phyloP scores from a whole-genome alignment of 2,329 filamentous ascomycete species.

The Pseudogymnoascus sp. region DNA sequence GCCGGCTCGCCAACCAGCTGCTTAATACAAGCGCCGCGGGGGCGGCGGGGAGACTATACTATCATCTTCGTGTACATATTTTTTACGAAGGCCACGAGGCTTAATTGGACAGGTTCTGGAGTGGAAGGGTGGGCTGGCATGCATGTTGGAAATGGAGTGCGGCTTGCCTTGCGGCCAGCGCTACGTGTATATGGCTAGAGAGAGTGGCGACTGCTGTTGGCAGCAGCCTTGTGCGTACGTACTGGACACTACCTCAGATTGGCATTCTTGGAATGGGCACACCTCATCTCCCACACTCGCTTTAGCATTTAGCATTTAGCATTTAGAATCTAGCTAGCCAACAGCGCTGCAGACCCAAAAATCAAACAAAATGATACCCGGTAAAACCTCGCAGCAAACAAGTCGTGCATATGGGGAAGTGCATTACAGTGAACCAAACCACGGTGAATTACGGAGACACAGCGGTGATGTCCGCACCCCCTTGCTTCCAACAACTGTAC shows the following conservation, averaged over 20 bases:
- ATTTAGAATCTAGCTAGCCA: slow-evolving; percentile 3
- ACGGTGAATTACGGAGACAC: neutral
- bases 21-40: slow-evolving; percentile 4
- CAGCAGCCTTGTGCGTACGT: neutral
- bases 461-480: neutral
- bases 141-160: neutral
- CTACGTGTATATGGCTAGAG: neutral
- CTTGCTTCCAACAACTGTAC: neutral
- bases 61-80: neutral
- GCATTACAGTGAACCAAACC: neutral
- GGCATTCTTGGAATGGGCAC: slow-evolving; percentile 1
- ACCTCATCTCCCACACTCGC: slow-evolving; percentile 5
- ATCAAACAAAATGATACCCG: slow-evolving; percentile 2
- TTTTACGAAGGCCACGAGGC: neutral
- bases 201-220: neutral
- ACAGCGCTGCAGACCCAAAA: neutral
- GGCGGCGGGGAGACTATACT: neutral
- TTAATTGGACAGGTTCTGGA: neutral
- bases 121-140: slow-evolving; percentile 1
- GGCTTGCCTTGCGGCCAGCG: neutral
- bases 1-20: slow-evolving; percentile 9
- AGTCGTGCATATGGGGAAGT: neutral
- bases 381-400: neutral
- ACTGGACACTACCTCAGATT: slow-evolving; percentile 3
- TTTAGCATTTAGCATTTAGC: neutral